A percentile compares a stretch with the other conserved stretches of the same genome.
Conservation (phyloP, 371 early-diverging fungal species). For the Mortierella polycephala region DNA sequence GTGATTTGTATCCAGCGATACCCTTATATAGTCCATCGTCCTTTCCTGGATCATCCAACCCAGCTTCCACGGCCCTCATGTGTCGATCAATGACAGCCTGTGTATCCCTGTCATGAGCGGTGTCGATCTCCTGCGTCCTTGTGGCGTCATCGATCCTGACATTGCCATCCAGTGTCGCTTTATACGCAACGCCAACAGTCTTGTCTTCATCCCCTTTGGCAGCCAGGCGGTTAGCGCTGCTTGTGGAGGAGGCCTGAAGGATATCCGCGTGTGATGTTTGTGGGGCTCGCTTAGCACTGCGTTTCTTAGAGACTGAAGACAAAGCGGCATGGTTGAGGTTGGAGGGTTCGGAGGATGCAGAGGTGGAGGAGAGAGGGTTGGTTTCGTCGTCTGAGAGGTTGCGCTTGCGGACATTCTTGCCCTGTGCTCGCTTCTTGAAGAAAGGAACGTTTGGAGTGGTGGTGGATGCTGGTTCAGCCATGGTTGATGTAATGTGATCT, state of each 20-base stretch:
- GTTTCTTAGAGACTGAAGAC: constrained; percentile 52
- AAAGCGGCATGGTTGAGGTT: constrained; percentile 14
- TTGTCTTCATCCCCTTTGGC: constrained; percentile 58
- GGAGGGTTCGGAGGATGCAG: constrained; percentile 9
- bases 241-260: constrained; percentile 53
- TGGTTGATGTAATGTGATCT: neutral
- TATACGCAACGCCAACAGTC: constrained; percentile 63
- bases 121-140: constrained; percentile 53
- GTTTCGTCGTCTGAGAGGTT: constrained; percentile 59
- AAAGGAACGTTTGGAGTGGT: constrained; percentile 58
- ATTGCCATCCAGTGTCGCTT: constrained; percentile 60
- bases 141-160: constrained; percentile 65
- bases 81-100: constrained; percentile 54
- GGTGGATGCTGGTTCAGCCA: constrained; percentile 29
- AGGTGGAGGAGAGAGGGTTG: constrained; percentile 10
- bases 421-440: constrained; percentile 68
- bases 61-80: constrained; percentile 42
- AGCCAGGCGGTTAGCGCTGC: constrained; percentile 42
- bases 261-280: constrained; percentile 59
- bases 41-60: constrained; percentile 38
- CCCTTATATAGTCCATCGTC: constrained; percentile 71
- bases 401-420: constrained; percentile 67
- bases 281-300: constrained; percentile 58
- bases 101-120: constrained; percentile 40
- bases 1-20: constrained; percentile 67